These are phyloP conservation scores for Cladosporium cucumerinum DNA, from an alignment of 2,329 filamentous ascomycete species.

Conservation along the genomic window DNA sequence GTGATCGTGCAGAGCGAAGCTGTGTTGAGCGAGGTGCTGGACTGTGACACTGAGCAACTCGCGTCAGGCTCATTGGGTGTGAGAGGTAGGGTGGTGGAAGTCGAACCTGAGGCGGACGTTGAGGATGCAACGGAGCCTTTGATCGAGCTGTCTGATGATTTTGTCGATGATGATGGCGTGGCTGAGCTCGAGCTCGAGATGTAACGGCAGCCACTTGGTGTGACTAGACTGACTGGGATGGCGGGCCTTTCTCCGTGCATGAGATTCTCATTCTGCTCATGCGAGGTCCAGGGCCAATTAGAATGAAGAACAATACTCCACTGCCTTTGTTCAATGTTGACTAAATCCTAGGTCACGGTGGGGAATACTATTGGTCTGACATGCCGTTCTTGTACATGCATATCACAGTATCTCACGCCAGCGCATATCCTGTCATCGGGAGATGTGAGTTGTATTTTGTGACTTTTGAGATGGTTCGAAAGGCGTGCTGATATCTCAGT, in stretches of 20 bases:
- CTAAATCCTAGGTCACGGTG: background rate
- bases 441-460: background rate
- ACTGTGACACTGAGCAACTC: constrained; percentile 22
- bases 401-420: background rate
- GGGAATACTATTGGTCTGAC: background rate
- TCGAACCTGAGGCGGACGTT: constrained; percentile 6
- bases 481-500: background rate
- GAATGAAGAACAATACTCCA: background rate
- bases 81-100: background rate
- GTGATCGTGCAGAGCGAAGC: constrained; percentile 19
- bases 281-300: background rate
- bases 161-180: background rate
- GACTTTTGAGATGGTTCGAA: background rate
- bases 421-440: background rate
- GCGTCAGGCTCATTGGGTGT: background rate
- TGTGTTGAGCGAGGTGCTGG: constrained; percentile 20
- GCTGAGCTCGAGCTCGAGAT: background rate
- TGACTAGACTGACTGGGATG: background rate
- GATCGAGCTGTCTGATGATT: background rate
- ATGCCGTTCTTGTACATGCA: background rate
- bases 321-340: background rate
- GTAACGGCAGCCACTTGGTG: background rate
- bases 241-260: background rate
- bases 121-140: constrained; percentile 12
- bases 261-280: background rate